Evolutionary conservation across 768 basidiomycete species (phyloP), one percentile per base, ranked within the genome.

Genomic region (Lactarius akahatsu): DNA sequence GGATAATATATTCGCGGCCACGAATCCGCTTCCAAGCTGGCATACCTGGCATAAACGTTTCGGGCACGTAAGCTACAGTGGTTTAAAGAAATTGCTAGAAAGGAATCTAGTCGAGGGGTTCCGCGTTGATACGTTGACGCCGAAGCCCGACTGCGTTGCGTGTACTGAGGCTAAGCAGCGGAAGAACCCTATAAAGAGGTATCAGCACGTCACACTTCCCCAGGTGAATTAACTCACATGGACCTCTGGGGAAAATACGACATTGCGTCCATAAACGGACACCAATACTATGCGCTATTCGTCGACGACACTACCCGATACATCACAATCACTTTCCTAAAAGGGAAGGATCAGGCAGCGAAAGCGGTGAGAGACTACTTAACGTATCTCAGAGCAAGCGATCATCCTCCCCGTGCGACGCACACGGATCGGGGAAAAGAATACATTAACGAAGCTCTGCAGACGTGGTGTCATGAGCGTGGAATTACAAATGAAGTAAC

Each of bases 131-230:
- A 5, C 4, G 0, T 5, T 18, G 3, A 30, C 20, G 1, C 26
- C 1, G 26, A 36, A 38, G 18, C 34, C 56, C n/a, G 56, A 57
- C 10, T 57, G 56, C 34, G 9, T 34, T 1, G n/a, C 56, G 1
- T 57, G 56, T 23, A 38, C 10, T 0, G 32, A 57, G 10, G 56
- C 56, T 0, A 57, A 57, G 20, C 56, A n/a, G 20, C 34, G 0
- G 1, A 34, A 3, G 5, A 8, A 20, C 34, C 7, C 4, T 57
- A 34, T 34, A 3, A 18, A 0, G 36, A 10, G 0, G 10, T 7
- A n/a, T 20, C 3, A 36, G 20, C 3, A 0, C 1, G 1, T 2
- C 15, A 34, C 0, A 18, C 10, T 3, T 10, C 34, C 0, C 16
- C 2, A 0, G 56, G 56, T n/a, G n/a, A n/a, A n/a, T 6, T 57